Evolutionary conservation across 78 protist species (phyloP), one percentile per base, ranked within the genome.

Genomic region (Dictyostelium purpureum): DNA sequence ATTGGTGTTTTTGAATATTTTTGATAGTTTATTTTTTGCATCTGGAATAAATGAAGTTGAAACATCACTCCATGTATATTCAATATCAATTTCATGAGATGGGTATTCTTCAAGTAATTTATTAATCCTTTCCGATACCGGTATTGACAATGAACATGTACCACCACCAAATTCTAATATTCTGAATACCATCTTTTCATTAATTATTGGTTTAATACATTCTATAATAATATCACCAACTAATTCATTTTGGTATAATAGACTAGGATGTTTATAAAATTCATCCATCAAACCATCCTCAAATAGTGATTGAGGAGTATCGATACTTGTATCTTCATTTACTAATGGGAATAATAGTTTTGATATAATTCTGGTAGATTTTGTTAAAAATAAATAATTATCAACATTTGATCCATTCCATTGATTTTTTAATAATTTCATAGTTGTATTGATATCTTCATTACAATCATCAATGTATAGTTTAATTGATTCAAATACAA

Each of bases 151-250:
- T 42, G 78, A 38, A 21, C 59, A 54, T 24, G 42, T 49, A 12
- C 78, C 78, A 71, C 57, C 57, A 10, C 78, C 78, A 38, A 71
- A 43, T 28, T 71, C 78, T 11, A 71, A 14, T 43, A 71, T 71
- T 71, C 78, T 71, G 4, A 71, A 26, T 11, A 71, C 78, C 78
- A 26, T 11, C 14, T 43, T 71, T 12, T 71, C 78, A 59, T 59
- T 28, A 14, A 59, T 6, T 6, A 59, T 14, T 31, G 69, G 69
- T 43, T 24, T 43, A 6, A 71, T 71, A 26, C 12, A 21, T 71
- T 71, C 54, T 45, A 24, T 40, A 43, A 70, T 42, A 4, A 42
- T 33, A 12, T 70, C 33, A 35, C 37, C 16, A 70, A 70, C 67
- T 37, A 59, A 59, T 59, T 59, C 40, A 59, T 26, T 59, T 59